Base-by-base conservation (phyloP, 495 filamentous ascomycete genomes). In the Penicillium pancosmium region DNA sequence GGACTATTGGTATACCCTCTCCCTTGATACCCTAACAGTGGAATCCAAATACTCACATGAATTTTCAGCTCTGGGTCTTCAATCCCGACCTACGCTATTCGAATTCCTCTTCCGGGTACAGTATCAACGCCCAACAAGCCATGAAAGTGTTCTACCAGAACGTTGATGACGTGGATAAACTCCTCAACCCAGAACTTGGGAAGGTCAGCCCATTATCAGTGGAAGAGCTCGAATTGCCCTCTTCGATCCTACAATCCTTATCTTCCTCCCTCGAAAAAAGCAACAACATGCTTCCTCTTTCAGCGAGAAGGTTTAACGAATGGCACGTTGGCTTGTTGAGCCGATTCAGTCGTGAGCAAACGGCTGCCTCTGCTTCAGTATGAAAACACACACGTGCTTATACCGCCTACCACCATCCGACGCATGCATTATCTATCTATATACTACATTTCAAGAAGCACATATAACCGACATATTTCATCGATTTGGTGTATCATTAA, bases 251-350 rank as follows among this genome's bases (percentile, higher is more conserved):
- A 44, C 23, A 60, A 9, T 71, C 73, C 8, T 62, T 91, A 11
- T 56, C 67, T 0, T 50, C 67, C 15, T 65, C 70, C 4, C 58
- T 92, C 46, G 61, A 67, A 4, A 59, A 60, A 12, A 89, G 83
- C 57, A 86, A 82, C 60, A 6, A 49, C 9, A 69, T 84, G 56
- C 68, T 91, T 9, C 88, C 89, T 3, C 48, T 57, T 3, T 80
- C 79, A 10, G 83, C 84, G 44, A 73, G 85, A 31, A 68, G 55
- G 2, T 86, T 90, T 59, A 77, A 82, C 55, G 79, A 83, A 34
- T 92, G 89, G 89, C 79, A 77, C 40, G 86, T 91, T 43, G 87
- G 85, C 2, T 71, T 92, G 7, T 56, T 92, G 52, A 79, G 80
- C 59, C 72, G 80, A 2, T 79, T 68, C 38, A 58, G 52, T 23